Evolutionary conservation across 495 filamentous ascomycete species (phyloP).

Genomic region (Talaromyces trachyspermus): DNA sequence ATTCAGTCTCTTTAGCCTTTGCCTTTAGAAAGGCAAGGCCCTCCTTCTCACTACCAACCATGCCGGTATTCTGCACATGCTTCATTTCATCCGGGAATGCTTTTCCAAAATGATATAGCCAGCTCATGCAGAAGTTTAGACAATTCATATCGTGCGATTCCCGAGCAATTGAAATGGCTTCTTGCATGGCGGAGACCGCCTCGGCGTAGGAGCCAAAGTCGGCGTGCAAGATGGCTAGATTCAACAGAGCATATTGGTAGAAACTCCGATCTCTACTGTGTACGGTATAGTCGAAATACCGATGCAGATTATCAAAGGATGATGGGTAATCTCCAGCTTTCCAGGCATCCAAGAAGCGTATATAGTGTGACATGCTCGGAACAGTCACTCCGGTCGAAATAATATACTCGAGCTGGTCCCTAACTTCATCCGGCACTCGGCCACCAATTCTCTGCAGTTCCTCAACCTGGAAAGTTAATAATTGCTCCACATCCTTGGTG

Average conservation of each 20-base stretch:
- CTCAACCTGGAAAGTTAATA: conserved; percentile 82
- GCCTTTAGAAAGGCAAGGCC: conserved; percentile 75
- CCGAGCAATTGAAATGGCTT: conserved; percentile 82
- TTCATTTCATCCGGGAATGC: conserved; percentile 71
- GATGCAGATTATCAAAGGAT: conserved; percentile 84
- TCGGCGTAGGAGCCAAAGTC: conserved; percentile 91
- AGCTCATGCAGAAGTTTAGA: conserved; percentile 90
- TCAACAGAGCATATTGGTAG: conserved; percentile 95
- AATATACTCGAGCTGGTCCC: conserved; percentile 55
- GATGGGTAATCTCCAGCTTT: conserved; percentile 81
- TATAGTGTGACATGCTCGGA: conserved; percentile 70
- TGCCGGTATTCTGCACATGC: conserved; percentile 59
- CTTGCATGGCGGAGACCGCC: conserved; percentile 87
- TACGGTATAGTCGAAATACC: conserved; percentile 97
- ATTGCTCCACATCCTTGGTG: conserved; percentile 73
- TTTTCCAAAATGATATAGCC: conserved; percentile 93
- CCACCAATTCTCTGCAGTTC: conserved; percentile 78
- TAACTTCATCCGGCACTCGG: conserved; percentile 63
- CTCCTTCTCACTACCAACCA: conserved; percentile 74
- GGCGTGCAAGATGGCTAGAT: conserved; percentile 84
- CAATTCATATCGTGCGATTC: conserved; percentile 90
- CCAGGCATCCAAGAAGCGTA: conserved; percentile 86
- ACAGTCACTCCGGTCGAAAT: conserved; percentile 56
- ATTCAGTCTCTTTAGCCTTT: conserved; percentile 80
- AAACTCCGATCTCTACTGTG: conserved; percentile 75